Percentiles rank a stretch among this genome's conserved stretches.
These are phyloP conservation scores for Musa balbisiana DNA, from an alignment of 202 grass and related monocot genomes.

Conservation along the genomic window DNA sequence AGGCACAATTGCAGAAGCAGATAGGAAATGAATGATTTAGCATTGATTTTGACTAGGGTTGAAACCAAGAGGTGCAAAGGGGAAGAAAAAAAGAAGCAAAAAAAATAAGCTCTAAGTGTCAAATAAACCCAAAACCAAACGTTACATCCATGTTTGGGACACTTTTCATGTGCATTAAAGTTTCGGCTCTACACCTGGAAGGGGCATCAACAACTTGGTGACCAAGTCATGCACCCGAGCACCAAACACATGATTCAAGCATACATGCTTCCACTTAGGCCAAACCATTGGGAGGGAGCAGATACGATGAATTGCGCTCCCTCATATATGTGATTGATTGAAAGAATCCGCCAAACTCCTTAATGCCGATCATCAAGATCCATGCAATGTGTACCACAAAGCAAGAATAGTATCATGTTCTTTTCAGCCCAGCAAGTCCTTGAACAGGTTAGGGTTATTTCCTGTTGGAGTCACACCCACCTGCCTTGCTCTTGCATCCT, in stretches of 20 bases:
- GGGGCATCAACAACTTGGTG: too few species aligned
- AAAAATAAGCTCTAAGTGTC: not conserved
- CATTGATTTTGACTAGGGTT: too few species aligned
- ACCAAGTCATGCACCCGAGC: too few species aligned
- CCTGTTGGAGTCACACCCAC: constrained; percentile 77
- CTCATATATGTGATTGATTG: not conserved
- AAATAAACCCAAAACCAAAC: not conserved
- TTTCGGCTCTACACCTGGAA: too few species aligned
- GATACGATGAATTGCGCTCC: not conserved
- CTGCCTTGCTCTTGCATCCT: constrained; percentile 60
- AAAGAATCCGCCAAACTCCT: not conserved
- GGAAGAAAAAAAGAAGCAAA: not conserved
- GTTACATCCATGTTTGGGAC: not conserved
- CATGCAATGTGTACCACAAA: not conserved
- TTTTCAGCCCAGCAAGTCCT: constrained; percentile 63
- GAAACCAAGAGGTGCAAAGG: too few species aligned
- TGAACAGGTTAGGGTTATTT: constrained; percentile 92
- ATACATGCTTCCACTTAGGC: not conserved
- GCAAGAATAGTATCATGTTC: not conserved
- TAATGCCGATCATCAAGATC: not conserved
- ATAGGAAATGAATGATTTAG: not conserved
- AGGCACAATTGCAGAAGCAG: not conserved
- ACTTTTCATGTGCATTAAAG: not conserved
- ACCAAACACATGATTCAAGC: too few species aligned
- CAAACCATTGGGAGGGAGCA: not conserved